Evolutionary conservation across 2,329 filamentous ascomycete genomes (phyloP).

Genomic region (Hymenoscyphus repandus): DNA sequence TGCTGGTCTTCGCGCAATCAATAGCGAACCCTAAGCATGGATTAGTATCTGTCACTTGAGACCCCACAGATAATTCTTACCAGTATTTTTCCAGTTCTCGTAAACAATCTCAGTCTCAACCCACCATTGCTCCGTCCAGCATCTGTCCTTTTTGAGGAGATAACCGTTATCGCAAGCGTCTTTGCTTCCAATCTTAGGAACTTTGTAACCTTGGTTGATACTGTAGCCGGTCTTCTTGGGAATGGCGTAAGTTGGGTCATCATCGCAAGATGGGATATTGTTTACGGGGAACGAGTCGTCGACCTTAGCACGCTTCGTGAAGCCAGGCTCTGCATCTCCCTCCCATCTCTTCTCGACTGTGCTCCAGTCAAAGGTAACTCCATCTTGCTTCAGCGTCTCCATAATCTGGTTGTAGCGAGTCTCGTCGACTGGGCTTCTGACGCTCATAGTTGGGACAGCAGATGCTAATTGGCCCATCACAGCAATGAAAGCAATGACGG

Average conservation of each 20-base stretch:
- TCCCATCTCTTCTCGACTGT: background rate
- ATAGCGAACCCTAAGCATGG: background rate
- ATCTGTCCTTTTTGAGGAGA: background rate
- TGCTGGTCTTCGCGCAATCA: slow-evolving; percentile 1
- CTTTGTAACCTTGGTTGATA: background rate
- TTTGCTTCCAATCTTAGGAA: background rate
- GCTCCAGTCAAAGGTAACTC: background rate
- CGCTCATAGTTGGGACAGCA: too few species aligned
- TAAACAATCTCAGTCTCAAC: background rate
- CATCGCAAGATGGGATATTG: background rate
- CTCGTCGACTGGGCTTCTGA: too few species aligned
- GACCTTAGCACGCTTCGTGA: too few species aligned
- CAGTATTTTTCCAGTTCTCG: background rate
- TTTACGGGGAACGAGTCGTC: background rate
- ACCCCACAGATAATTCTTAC: background rate
- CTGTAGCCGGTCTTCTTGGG: background rate
- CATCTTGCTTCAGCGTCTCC: background rate
- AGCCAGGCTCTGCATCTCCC: background rate
- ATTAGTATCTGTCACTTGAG: too few species aligned
- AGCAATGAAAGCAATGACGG: too few species aligned
- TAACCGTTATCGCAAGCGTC: background rate
- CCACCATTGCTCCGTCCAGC: slow-evolving; percentile 1
- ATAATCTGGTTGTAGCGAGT: background rate
- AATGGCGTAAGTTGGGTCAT: background rate
- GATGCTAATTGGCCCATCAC: too few species aligned